Conservation (phyloP, 176 grass and related monocot genomes). For the Stipa capillata region DNA sequence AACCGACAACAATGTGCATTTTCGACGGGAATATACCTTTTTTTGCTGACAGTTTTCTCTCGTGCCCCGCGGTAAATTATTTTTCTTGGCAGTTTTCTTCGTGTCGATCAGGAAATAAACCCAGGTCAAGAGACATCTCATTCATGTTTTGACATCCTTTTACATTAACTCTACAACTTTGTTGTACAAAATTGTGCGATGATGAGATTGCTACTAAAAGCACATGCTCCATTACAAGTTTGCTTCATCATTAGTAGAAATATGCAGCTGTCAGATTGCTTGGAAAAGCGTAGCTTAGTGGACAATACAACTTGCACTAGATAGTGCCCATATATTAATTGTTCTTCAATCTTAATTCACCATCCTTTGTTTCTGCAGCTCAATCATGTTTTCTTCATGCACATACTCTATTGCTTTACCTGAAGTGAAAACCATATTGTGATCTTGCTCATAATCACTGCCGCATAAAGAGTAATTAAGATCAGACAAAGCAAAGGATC, state of each 20-base stretch:
- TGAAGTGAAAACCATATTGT: constrained; percentile 19
- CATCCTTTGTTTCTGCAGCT: constrained; percentile 7
- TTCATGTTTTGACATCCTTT: not conserved
- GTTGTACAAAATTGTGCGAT: not conserved
- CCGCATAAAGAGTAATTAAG: not conserved
- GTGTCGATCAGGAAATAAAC: too few species aligned
- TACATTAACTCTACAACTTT: not conserved
- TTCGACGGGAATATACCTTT: too few species aligned
- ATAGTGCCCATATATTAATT: not conserved
- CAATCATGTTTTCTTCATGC: constrained; percentile 14
- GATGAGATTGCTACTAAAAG: not conserved
- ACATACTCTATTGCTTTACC: not conserved
- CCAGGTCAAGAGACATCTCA: too few species aligned
- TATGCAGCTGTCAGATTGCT: not conserved
- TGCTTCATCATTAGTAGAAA: not conserved
- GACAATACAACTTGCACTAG: constrained; percentile 4
- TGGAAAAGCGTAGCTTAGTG: constrained; percentile 6
- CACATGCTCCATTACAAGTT: not conserved
- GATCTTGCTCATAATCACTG: constrained; percentile 6
- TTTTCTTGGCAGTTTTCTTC: too few species aligned
- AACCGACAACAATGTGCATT: too few species aligned
- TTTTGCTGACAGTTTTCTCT: too few species aligned
- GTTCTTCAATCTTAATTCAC: not conserved
- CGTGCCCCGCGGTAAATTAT: too few species aligned
- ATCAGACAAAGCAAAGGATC: constrained; percentile 14